Conservation (phyloP, 352 stramenopile species). For the Pythium phragmitis region DNA sequence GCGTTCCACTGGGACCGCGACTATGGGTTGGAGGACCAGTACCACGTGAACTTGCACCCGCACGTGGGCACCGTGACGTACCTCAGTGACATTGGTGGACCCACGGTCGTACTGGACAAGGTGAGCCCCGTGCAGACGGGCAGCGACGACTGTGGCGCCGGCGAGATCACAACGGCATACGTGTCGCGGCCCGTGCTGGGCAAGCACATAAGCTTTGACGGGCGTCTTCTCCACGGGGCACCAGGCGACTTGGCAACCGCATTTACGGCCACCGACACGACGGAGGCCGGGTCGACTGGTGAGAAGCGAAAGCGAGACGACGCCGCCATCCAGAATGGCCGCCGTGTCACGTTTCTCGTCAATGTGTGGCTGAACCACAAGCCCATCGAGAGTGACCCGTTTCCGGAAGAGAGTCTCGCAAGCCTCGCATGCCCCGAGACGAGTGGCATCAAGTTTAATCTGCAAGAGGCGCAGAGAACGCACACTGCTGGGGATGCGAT, state of each 20-base stretch:
- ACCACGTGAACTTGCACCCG: slow-evolving; percentile 78
- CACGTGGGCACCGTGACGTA: slow-evolving; percentile 76
- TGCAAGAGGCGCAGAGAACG: slow-evolving; percentile 22
- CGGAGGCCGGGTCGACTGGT: slow-evolving; percentile 17
- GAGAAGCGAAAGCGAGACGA: slow-evolving; percentile 24
- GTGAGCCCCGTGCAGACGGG: slow-evolving; percentile 36
- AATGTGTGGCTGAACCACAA: slow-evolving; percentile 71
- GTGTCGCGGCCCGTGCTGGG: slow-evolving; percentile 36
- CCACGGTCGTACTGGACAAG: slow-evolving; percentile 51
- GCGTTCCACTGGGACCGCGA: slow-evolving; percentile 92
- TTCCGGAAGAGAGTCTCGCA: slow-evolving; percentile 27
- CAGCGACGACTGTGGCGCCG: slow-evolving; percentile 35
- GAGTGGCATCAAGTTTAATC: slow-evolving; percentile 21
- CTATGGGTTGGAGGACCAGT: slow-evolving; percentile 74
- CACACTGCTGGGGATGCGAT: slow-evolving; percentile 21
- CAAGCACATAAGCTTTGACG: slow-evolving; percentile 79
- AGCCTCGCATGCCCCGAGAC: slow-evolving; percentile 20
- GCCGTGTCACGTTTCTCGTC: slow-evolving; percentile 67
- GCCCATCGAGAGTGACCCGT: slow-evolving; percentile 40
- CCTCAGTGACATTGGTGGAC: slow-evolving; percentile 44
- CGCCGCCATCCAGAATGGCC: slow-evolving; percentile 19
- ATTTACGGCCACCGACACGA: slow-evolving; percentile 16
- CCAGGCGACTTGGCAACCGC: slow-evolving; percentile 42
- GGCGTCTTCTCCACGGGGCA: slow-evolving; percentile 57
- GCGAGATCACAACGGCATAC: slow-evolving; percentile 32